Base-by-base conservation (phyloP, 176 grass and related monocot species). In the Raddia distichophylla region DNA sequence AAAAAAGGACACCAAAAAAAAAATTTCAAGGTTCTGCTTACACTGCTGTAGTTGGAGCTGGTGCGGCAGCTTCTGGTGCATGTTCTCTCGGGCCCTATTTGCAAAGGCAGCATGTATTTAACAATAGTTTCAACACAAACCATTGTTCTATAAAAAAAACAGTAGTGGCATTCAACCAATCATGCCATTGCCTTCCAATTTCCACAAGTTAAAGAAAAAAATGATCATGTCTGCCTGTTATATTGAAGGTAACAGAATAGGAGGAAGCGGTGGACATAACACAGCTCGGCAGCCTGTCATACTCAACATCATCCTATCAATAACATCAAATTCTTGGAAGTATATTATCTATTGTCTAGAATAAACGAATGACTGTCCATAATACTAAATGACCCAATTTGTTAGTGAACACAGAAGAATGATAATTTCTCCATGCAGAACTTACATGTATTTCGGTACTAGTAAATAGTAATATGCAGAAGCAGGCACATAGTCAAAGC, bases 41-140 rank as follows among this genome's bases (percentile, higher is more conserved):
- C 80, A 12, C 46, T 46, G 65, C 51, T 15, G 34, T 1, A 22
- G 57, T n/a, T 4, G 69, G 80, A 62, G 68, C 80, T 27, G 68
- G 11, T 42, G 45, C 68, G 13, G 57, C 56, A 3, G 67, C 19
- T 60, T 44, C 67, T 56, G 50, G 51, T 7, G 69, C 57, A 52
- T 34, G 57, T 19, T 82, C 80, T 49, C 46, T 62, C 1, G 80
- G 80, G 45, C 80, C 80, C 80, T 82, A 58, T 63, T 63, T 40
- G 5, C 1, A 4, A 16, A 10, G 37, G 40, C 27, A 51, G 20
- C 13, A 60, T 2, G 46, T 3, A 46, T 20, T 13, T 13, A 19
- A n/a, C 32, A 32, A 66, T 20, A 52, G 33, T 12, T 50, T 10
- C 8, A 17, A 18, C 12, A 76, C 35, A 5, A 61, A 63, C 5